phyloP scores from a whole-genome alignment of 345 rosid genomes.

The Eucalyptus tenuipes region DNA sequence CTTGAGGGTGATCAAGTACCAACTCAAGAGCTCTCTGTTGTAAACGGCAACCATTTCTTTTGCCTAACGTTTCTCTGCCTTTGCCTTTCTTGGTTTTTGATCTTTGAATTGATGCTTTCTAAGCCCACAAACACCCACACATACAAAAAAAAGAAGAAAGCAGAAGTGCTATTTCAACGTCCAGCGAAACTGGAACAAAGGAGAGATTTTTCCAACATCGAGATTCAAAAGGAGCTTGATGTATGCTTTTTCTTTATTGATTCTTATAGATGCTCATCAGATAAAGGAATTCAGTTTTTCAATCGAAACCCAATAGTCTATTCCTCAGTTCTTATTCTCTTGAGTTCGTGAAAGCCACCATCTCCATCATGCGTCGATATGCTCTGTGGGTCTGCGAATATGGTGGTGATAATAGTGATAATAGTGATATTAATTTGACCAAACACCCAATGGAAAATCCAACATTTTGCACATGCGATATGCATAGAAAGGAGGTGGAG shows the following conservation, averaged over 20 bases:
- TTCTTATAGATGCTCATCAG: not conserved
- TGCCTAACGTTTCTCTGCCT: not conserved
- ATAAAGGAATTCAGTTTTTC: not conserved
- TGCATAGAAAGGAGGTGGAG: not conserved
- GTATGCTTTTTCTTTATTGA: not conserved
- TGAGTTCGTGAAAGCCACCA: not conserved
- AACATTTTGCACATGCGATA: not conserved
- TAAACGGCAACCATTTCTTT: constrained; percentile 49
- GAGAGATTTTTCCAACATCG: not conserved
- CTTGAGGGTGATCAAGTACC: constrained; percentile 67
- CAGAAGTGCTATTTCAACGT: not conserved
- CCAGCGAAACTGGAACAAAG: not conserved
- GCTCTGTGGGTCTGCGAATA: not conserved
- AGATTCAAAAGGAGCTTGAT: not conserved
- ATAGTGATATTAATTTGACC: not conserved
- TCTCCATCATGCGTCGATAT: not conserved
- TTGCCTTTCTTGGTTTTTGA: not conserved
- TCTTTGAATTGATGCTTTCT: not conserved
- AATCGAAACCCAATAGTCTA: not conserved
- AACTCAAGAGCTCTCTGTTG: constrained; percentile 58
- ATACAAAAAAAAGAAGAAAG: not conserved
- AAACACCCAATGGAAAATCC: not conserved
- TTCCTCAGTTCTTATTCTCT: not conserved
- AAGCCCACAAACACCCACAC: not conserved
- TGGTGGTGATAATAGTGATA: not conserved